phyloP scores from a whole-genome alignment of 1,139 yeast species.

The Arxiozyma slooffiae region DNA sequence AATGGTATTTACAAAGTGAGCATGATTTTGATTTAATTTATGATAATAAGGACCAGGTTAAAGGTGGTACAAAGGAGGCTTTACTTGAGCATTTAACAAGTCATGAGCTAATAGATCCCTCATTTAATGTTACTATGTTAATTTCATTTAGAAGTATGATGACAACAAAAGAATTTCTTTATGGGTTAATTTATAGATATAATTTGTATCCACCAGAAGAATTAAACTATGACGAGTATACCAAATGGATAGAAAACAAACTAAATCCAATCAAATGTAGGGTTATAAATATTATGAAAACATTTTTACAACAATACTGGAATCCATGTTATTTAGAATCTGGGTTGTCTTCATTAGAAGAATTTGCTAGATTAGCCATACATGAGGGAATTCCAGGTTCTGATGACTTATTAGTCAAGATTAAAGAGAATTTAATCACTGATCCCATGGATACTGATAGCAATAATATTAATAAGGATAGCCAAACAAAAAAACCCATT shows the following conservation, averaged over 20 bases:
- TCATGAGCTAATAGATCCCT: conserved; percentile 59
- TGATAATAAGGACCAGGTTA: conserved; percentile 63
- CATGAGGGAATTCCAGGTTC: conserved; percentile 40
- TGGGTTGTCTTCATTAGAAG: conserved; percentile 44
- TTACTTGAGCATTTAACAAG: conserved; percentile 75
- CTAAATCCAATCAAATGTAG: conserved; percentile 50
- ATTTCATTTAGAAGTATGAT: conserved; percentile 71
- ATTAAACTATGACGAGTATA: conserved; percentile 70
- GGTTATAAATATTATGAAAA: conserved; percentile 61
- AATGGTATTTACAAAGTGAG: conserved; percentile 79
- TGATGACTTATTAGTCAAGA: conserved; percentile 26
- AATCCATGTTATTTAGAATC: conserved; percentile 49
- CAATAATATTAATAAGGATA: background rate
- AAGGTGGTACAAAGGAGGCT: conserved; percentile 82
- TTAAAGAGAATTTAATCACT: conserved; percentile 20
- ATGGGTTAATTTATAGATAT: conserved; percentile 54
- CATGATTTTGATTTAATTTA: conserved; percentile 63
- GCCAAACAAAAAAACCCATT: background rate
- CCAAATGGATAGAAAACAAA: conserved; percentile 64
- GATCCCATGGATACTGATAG: background rate
- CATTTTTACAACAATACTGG: conserved; percentile 73
- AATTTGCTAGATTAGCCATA: conserved; percentile 46
- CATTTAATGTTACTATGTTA: conserved; percentile 62
- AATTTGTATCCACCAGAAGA: conserved; percentile 82
- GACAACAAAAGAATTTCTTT: conserved; percentile 56